Conservation (phyloP, 768 basidiomycete species). For the Auricularia cornea region DNA sequence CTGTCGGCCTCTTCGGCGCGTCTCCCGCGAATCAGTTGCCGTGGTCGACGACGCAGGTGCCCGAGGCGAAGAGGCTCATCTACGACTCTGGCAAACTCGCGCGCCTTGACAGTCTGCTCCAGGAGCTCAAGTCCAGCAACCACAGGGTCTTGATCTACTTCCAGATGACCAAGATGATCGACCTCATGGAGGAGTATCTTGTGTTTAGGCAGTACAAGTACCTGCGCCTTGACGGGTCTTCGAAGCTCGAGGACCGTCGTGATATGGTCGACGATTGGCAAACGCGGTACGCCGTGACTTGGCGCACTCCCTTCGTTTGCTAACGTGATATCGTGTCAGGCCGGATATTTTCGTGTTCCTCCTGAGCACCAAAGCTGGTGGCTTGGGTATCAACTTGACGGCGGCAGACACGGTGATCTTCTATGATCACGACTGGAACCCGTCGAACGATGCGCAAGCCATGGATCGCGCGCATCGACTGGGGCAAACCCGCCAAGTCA, state of each 20-base stretch:
- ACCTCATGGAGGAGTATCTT: conserved; percentile 96
- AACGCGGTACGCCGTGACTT: conserved; percentile 57
- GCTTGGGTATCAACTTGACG: conserved; percentile 91
- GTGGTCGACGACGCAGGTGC: conserved; percentile 78
- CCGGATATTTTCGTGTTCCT: conserved; percentile 86
- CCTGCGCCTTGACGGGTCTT: conserved; percentile 84
- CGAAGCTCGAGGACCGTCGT: conserved; percentile 88
- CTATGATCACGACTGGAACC: conserved; percentile 95
- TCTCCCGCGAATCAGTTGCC: conserved; percentile 73
- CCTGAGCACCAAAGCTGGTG: conserved; percentile 90
- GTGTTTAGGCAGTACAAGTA: conserved; percentile 97
- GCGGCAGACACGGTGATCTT: conserved; percentile 95
- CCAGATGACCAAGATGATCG: conserved; percentile 99
- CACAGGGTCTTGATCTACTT: conserved; percentile 95
- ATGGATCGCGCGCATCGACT: conserved; percentile 98
- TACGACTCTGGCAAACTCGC: conserved; percentile 96
- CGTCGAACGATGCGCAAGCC: conserved; percentile 94
- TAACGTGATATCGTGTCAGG: conserved; percentile 28
- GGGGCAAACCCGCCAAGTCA: conserved; percentile 94
- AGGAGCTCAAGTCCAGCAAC: conserved; percentile 85
- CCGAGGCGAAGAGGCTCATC: conserved; percentile 88
- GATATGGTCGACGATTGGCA: conserved; percentile 99
- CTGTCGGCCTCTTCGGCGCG: conserved; percentile 54
- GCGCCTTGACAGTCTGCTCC: conserved; percentile 77
- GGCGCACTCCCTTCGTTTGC: background rate